Conservation (phyloP, 2,329 filamentous ascomycete species). For the Colletotrichum truncatum region DNA sequence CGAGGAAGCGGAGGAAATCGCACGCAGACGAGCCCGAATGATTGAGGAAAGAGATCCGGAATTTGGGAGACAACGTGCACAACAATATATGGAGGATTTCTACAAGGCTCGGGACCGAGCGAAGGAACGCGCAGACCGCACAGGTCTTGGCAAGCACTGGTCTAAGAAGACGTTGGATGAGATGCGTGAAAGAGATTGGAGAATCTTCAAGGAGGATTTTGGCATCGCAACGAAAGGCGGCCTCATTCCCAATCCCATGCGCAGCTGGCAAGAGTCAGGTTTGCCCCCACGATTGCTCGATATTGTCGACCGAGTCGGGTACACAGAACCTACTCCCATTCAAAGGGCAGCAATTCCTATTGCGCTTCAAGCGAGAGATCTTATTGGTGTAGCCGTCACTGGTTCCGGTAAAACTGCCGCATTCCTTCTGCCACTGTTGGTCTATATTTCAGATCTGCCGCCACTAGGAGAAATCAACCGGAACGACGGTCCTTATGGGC, state of each 20-base stretch:
- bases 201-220: conserved; percentile 99
- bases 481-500: conserved; percentile 96
- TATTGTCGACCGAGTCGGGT: conserved; percentile 86
- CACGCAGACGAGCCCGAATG: conserved; percentile 69
- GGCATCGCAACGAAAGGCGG: conserved; percentile 96
- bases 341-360: conserved; percentile 96
- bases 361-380: conserved; percentile 87
- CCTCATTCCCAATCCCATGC: conserved; percentile 93
- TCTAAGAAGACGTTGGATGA: conserved; percentile 90
- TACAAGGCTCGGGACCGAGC: conserved; percentile 72
- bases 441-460: conserved; percentile 93
- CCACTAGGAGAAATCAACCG: conserved; percentile 86
- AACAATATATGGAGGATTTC: conserved; percentile 82
- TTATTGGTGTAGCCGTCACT: conserved; percentile 98
- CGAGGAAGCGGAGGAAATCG: conserved; percentile 63
- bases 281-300: conserved; percentile 82
- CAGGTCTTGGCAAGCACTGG: conserved; percentile 91
- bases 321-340: conserved; percentile 90
- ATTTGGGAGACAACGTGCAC: conserved; percentile 78
- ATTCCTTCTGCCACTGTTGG: conserved; percentile 89
- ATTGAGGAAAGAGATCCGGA: conserved; percentile 80
- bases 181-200: conserved; percentile 98
- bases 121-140: conserved; percentile 76
- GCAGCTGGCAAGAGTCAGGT: conserved; percentile 86
- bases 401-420: conserved; percentile 98